Evolutionary conservation across 2,329 filamentous ascomycete species (phyloP).

Genomic region (Diaporthe batatas): DNA sequence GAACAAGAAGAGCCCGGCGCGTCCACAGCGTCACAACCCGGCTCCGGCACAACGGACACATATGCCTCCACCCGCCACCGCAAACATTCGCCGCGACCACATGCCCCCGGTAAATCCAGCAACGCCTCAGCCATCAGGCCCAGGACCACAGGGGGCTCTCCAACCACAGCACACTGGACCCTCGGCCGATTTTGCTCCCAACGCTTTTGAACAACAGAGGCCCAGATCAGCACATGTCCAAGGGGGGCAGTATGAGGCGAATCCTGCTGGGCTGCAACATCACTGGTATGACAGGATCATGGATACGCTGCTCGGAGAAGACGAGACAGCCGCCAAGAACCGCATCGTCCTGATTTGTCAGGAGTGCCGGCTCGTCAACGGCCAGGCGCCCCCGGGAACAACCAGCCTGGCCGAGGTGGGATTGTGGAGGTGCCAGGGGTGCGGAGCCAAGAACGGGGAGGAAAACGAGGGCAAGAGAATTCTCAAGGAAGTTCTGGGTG

Average conservation of each 20-base stretch:
- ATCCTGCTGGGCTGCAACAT: slow-evolving; percentile 55
- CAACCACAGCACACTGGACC: slow-evolving; percentile 51
- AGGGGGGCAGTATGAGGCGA: slow-evolving; percentile 47
- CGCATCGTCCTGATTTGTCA: slow-evolving; percentile 88
- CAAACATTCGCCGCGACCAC: slow-evolving; percentile 67
- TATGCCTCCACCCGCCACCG: slow-evolving; percentile 71
- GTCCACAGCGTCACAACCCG: slow-evolving; percentile 42
- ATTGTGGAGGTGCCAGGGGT: slow-evolving; percentile 90
- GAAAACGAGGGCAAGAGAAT: slow-evolving; percentile 82
- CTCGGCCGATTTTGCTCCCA: slow-evolving; percentile 79
- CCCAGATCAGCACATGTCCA: neutral
- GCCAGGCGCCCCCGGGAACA: slow-evolving; percentile 91
- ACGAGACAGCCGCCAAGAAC: slow-evolving; percentile 93
- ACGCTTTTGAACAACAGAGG: slow-evolving; percentile 66
- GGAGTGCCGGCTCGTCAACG: slow-evolving; percentile 89
- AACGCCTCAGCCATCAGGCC: slow-evolving; percentile 44
- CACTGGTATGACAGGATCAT: slow-evolving; percentile 97
- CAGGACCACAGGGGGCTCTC: slow-evolving; percentile 39
- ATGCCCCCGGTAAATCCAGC: slow-evolving; percentile 47
- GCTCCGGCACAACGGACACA: slow-evolving; percentile 57
- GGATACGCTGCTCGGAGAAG: slow-evolving; percentile 92
- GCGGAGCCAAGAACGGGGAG: slow-evolving; percentile 84
- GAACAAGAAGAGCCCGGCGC: slow-evolving; percentile 40
- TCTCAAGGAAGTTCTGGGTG: slow-evolving; percentile 71
- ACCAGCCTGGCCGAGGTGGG: slow-evolving; percentile 83